Base-by-base conservation (phyloP, 2,329 filamentous ascomycete species). In the Falciphora oryzae region DNA sequence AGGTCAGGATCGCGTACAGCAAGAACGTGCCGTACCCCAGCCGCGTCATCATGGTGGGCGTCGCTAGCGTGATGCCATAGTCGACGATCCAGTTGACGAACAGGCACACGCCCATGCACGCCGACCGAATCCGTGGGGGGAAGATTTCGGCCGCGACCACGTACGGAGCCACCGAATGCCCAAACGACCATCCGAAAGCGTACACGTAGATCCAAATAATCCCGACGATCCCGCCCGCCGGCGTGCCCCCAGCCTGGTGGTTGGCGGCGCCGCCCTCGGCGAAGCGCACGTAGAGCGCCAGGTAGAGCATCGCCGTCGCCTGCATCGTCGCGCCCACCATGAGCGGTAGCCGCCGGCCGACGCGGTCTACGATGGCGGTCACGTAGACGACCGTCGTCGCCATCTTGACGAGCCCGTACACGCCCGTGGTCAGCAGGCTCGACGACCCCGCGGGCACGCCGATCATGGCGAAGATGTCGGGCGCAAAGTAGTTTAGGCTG, bases 401-500 rank as follows among this genome's bases (percentile, higher is more conserved):
- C 35, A 72, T 57, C 65, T 72, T 72, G 61, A 71, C 70, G 22
- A 63, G 27, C 22, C 62, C 62, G 31, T 63, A 63, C 13, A 63
- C 62, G 22, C 62, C 62, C 25, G 62, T 63, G 3, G 62, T 58
- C 5, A 63, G 62, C 56, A 63, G 62, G 25, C 53, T 63, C 29
- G 60, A 61, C 18, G 73, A 75, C 4, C 72, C 72, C 4, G 68
- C 67, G 3, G 60, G 18, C 1, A 76, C 78, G 38, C 77, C 76
- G 35, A 79, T 76, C 70, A 77, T 73, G 13, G 70, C 70, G 59
- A 79, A 78, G 18, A 78, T 77, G 61, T 76, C 72, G 2, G 76
- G 75, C 0, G 75, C 74, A 50, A 75, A 78, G 66, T 79, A 79
- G 68, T 78, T 78, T n/a, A 79, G 64, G 10, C 72, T 72, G 67